phyloP scores from a whole-genome alignment of 306 rosid species.

The Delonix regia region DNA sequence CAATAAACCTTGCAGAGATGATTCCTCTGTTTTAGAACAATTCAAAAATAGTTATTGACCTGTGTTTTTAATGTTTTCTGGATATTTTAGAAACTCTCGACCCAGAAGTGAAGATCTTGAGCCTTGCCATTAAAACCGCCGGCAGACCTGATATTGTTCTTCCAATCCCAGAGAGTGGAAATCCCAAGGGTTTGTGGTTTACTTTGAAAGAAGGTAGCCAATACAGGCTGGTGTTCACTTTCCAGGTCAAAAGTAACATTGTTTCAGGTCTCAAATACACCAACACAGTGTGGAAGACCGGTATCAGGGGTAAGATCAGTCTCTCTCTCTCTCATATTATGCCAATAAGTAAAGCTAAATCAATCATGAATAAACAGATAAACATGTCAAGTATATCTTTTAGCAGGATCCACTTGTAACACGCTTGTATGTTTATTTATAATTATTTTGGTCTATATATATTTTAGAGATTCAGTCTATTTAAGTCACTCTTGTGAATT shows the following conservation, averaged over 20 bases:
- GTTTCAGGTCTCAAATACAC: slow-evolving; percentile 96
- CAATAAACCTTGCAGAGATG: background rate
- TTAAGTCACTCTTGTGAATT: background rate
- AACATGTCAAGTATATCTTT: background rate
- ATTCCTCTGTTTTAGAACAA: background rate
- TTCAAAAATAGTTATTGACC: background rate
- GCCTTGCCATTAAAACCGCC: slow-evolving; percentile 76
- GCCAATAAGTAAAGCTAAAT: background rate
- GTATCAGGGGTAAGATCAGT: slow-evolving; percentile 62
- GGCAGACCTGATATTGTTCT: slow-evolving; percentile 79
- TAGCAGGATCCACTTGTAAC: background rate
- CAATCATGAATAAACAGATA: background rate
- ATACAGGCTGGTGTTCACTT: slow-evolving; percentile 75
- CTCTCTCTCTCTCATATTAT: slow-evolving; percentile 6
- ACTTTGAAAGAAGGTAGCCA: slow-evolving; percentile 98
- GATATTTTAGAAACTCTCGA: slow-evolving; percentile 67
- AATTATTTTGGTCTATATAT: background rate
- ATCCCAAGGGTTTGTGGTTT: slow-evolving; percentile 86
- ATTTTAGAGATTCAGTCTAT: no score
- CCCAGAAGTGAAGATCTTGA: slow-evolving; percentile 87
- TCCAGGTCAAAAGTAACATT: slow-evolving; percentile 80
- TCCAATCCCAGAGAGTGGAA: slow-evolving; percentile 76
- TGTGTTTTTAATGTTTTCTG: slow-evolving; percentile 15
- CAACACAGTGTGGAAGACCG: slow-evolving; percentile 93
- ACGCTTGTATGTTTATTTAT: background rate